These are phyloP conservation scores for Clarireedia homoeocarpa DNA, from an alignment of 2,329 filamentous ascomycete species.

Conservation along the genomic window DNA sequence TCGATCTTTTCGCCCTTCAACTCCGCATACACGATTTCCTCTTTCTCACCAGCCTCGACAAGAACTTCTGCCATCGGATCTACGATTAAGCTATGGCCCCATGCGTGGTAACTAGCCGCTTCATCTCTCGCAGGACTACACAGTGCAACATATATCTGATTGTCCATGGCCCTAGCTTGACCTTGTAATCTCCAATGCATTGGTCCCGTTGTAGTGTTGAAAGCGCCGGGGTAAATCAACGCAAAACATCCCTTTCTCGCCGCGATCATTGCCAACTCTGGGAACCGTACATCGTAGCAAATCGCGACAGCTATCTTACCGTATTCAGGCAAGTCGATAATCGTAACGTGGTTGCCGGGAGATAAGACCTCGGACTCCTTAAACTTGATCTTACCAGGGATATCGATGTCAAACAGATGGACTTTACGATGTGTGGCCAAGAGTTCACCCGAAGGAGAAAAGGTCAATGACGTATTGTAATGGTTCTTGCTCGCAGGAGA, in stretches of 20 bases:
- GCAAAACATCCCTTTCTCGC: conserved; percentile 81
- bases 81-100: conserved; percentile 82
- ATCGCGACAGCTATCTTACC: conserved; percentile 84
- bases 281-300: conserved; percentile 97
- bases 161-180: conserved; percentile 79
- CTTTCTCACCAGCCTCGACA: conserved; percentile 67
- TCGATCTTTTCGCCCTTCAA: conserved; percentile 61
- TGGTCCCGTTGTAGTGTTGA: conserved; percentile 88
- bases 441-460: conserved; percentile 68
- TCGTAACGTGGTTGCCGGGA: conserved; percentile 75
- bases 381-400: conserved; percentile 90
- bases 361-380: conserved; percentile 82
- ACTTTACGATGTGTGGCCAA: conserved; percentile 89
- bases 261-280: conserved; percentile 84
- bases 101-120: conserved; percentile 74
- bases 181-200: conserved; percentile 86
- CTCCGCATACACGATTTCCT: conserved; percentile 68
- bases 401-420: conserved; percentile 96
- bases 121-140: conserved; percentile 85
- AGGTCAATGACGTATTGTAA: conserved; percentile 87
- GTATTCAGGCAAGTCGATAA: conserved; percentile 82
- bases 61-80: conserved; percentile 84
- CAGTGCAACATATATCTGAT: conserved; percentile 87
- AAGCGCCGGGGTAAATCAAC: conserved; percentile 90
- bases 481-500: conserved; percentile 56